Evolutionary conservation across 371 early-diverging fungal species (phyloP).

Genomic region (Nematocida minor): DNA sequence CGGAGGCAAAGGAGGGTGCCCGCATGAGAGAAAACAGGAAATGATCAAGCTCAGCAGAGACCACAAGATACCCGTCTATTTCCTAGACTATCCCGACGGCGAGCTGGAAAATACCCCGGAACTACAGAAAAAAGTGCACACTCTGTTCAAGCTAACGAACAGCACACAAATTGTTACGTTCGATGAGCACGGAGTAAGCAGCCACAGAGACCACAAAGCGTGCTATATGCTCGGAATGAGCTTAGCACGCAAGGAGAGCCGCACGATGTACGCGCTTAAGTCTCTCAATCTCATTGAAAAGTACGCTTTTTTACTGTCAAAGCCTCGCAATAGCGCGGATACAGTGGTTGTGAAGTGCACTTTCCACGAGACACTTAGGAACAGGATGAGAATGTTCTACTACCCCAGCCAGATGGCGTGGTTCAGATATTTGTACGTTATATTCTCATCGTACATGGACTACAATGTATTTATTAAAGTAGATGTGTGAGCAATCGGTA

Average conservation of each 20-base stretch:
- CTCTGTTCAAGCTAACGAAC: constrained; percentile 5
- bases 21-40: constrained; percentile 43
- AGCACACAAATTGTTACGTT: constrained; percentile 73
- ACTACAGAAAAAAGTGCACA: constrained; percentile 31
- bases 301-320: constrained; percentile 65
- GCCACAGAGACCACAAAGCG: constrained; percentile 83
- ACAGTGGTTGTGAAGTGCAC: constrained; percentile 50
- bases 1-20: constrained; percentile 71
- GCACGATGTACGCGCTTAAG: constrained; percentile 65
- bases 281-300: constrained; percentile 71
- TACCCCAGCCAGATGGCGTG: constrained; percentile 81
- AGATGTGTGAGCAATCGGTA: too few species aligned
- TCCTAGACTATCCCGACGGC: constrained; percentile 53
- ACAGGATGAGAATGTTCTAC: constrained; percentile 73
- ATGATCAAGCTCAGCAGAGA: constrained; percentile 23
- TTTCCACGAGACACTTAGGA: constrained; percentile 67
- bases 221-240: constrained; percentile 71
- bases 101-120: constrained; percentile 34
- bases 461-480: neutral
- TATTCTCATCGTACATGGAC: constrained; percentile 82
- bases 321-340: neutral
- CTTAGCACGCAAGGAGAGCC: constrained; percentile 40
- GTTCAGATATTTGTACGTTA: constrained; percentile 83
- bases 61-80: constrained; percentile 1
- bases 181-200: constrained; percentile 80